These are phyloP conservation scores for Phlyctochytrium arcticum DNA, from an alignment of 192 early-diverging fungal species.

Conservation along the genomic window DNA sequence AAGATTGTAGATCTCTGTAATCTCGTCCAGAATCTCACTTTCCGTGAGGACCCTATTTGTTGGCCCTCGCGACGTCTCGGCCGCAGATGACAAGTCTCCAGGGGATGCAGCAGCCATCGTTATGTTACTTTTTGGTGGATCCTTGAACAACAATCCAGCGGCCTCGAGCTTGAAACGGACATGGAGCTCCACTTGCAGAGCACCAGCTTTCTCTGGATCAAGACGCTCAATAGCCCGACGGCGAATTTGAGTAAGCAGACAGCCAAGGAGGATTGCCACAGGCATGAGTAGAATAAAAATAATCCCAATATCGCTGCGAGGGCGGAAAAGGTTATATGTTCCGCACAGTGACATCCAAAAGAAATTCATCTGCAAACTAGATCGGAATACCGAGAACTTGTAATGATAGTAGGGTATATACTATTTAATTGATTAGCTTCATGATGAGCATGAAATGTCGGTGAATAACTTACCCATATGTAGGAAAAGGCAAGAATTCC, in stretches of 20 bases:
- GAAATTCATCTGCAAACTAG: conserved; percentile 37
- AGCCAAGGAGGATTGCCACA: conserved; percentile 13
- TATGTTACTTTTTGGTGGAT: conserved; percentile 3
- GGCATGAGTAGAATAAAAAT: conserved; percentile 32
- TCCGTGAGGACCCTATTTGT: background rate
- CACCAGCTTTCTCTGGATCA: conserved; percentile 11
- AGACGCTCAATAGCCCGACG: conserved; percentile 23
- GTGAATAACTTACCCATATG: conserved; percentile 15
- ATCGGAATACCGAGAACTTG: conserved; percentile 29
- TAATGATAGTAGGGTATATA: conserved; percentile 47
- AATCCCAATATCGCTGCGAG: conserved; percentile 41
- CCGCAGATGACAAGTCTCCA: conserved; percentile 14
- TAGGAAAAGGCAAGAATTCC: conserved; percentile 19
- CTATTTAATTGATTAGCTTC: conserved; percentile 11
- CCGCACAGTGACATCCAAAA: conserved; percentile 29
- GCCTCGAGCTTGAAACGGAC: conserved; percentile 28
- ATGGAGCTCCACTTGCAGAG: conserved; percentile 33
- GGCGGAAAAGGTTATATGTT: conserved; percentile 31
- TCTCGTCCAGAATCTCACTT: conserved; percentile 19
- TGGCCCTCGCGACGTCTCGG: background rate
- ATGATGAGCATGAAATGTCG: background rate
- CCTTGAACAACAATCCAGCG: conserved; percentile 26
- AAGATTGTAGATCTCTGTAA: conserved; percentile 17
- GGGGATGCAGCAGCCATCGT: conserved; percentile 8
- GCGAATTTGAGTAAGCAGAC: conserved; percentile 9